Evolutionary conservation across 441 rosid genomes (phyloP).

Genomic region (Gossypium davidsonii): DNA sequence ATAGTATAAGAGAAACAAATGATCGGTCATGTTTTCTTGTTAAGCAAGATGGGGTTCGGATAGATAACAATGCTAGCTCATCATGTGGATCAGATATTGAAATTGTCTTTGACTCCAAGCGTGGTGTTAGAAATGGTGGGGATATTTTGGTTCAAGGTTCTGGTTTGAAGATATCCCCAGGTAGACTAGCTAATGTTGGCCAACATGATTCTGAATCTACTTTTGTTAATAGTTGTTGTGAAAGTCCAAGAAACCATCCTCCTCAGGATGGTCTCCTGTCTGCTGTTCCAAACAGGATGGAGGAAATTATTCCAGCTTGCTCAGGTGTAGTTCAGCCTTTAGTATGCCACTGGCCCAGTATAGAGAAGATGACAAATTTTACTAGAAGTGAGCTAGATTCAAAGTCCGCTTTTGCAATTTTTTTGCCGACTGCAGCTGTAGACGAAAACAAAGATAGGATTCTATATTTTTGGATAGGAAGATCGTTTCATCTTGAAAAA

Average conservation of each 20-base stretch:
- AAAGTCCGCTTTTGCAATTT: constrained; percentile 53
- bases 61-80: constrained; percentile 26
- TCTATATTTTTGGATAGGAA: constrained; percentile 86
- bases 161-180: constrained; percentile 29
- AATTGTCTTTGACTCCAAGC: constrained; percentile 44
- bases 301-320: constrained; percentile 21
- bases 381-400: constrained; percentile 47
- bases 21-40: constrained; percentile 17
- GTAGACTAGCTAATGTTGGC: constrained; percentile 31
- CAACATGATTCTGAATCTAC: constrained; percentile 26
- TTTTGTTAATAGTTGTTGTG: constrained; percentile 26
- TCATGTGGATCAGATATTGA: constrained; percentile 43
- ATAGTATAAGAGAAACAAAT: constrained; percentile 32
- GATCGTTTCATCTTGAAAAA: constrained; percentile 44
- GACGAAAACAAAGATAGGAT: constrained; percentile 37
- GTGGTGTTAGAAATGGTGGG: constrained; percentile 32
- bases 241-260: constrained; percentile 20
- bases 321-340: constrained; percentile 31
- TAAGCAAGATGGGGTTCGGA: constrained; percentile 29
- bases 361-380: constrained; percentile 48
- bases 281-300: constrained; percentile 19
- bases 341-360: constrained; percentile 64
- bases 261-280: constrained; percentile 17
- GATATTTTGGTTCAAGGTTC: constrained; percentile 25
- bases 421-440: constrained; percentile 31